A percentile compares a stretch with the other conserved stretches of the same genome.
Evolutionary conservation across 768 basidiomycete species (phyloP).

Genomic region (Neoboletus magnificus): DNA sequence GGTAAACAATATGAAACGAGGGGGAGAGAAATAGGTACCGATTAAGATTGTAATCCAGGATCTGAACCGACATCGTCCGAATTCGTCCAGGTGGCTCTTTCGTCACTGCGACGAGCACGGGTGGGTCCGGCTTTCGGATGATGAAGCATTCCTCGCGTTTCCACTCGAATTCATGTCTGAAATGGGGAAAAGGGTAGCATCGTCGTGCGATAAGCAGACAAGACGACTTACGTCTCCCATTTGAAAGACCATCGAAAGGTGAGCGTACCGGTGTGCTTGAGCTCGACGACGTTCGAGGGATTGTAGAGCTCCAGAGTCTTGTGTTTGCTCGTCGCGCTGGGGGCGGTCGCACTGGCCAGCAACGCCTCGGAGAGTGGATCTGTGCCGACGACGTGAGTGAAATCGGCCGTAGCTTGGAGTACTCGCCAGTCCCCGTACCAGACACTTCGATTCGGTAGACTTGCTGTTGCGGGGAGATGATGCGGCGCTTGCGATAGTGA

Average conservation of each 20-base stretch:
- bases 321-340: conserved; percentile 60
- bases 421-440: conserved; percentile 40
- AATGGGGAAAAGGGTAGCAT: conserved; percentile 36
- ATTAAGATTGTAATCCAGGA: conserved; percentile 83
- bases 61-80: conserved; percentile 64
- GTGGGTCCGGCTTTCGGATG: conserved; percentile 82
- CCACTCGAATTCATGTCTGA: conserved; percentile 84
- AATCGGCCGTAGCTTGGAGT: neutral
- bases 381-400: conserved; percentile 26
- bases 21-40: conserved; percentile 38
- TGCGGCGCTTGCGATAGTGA: conserved; percentile 71
- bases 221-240: conserved; percentile 71
- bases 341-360: conserved; percentile 65
- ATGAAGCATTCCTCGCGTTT: conserved; percentile 80
- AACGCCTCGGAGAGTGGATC: conserved; percentile 72
- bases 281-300: conserved; percentile 63
- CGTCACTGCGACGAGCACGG: conserved; percentile 79
- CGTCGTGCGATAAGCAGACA: neutral
- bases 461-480: conserved; percentile 37
- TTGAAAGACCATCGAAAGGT: conserved; percentile 75
- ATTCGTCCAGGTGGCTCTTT: conserved; percentile 68
- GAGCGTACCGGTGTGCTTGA: conserved; percentile 71
- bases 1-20: neutral
- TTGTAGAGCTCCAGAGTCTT: conserved; percentile 77
- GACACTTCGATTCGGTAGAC: conserved; percentile 66